phyloP scores from a whole-genome alignment of 2,329 filamentous ascomycete genomes.

The Byssoonygena ceratinophila region DNA sequence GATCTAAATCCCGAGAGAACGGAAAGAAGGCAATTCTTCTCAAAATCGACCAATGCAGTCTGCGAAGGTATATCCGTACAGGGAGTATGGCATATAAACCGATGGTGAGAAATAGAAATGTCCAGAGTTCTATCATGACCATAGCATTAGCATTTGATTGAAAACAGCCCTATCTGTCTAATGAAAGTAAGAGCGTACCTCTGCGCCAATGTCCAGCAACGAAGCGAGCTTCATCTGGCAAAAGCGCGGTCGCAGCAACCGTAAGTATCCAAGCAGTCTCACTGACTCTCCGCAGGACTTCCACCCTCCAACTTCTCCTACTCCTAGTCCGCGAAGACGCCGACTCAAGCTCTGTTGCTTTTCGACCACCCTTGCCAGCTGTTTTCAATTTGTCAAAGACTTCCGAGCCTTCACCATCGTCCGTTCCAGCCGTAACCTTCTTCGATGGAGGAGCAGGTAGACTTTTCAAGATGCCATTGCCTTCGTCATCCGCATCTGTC shows the following conservation, averaged over 20 bases:
- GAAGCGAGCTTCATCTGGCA: slow-evolving; percentile 24
- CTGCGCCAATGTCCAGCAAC: slow-evolving; percentile 30
- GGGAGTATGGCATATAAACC: slow-evolving; percentile 44
- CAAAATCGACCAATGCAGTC: slow-evolving; percentile 22
- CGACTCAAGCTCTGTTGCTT: too few relatives aligned
- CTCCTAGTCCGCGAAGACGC: too few relatives aligned
- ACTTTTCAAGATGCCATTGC: slow-evolving; percentile 62
- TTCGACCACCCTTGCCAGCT: slow-evolving; percentile 20
- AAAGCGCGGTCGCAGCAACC: slow-evolving; percentile 39
- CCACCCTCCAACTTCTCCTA: slow-evolving; percentile 29
- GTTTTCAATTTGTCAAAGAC: neutral
- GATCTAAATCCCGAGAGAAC: slow-evolving; percentile 73
- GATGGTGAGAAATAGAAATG: slow-evolving; percentile 25
- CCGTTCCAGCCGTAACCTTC: neutral
- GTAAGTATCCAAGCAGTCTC: slow-evolving; percentile 47
- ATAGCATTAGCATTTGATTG: slow-evolving; percentile 11
- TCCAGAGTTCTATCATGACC: slow-evolving; percentile 26
- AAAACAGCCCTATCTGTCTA: too few relatives aligned
- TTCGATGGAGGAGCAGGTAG: slow-evolving; percentile 59
- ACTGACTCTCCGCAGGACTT: slow-evolving; percentile 40
- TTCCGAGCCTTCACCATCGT: neutral
- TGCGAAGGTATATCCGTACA: slow-evolving; percentile 39
- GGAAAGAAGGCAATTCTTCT: slow-evolving; percentile 41
- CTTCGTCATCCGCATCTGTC: slow-evolving; percentile 90
- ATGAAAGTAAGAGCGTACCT: slow-evolving; percentile 26